Percentiles rank a stretch among this genome's conserved stretches.
Evolutionary conservation across 768 basidiomycete genomes (phyloP).

Genomic region (Dacryopinax primogenitus): DNA sequence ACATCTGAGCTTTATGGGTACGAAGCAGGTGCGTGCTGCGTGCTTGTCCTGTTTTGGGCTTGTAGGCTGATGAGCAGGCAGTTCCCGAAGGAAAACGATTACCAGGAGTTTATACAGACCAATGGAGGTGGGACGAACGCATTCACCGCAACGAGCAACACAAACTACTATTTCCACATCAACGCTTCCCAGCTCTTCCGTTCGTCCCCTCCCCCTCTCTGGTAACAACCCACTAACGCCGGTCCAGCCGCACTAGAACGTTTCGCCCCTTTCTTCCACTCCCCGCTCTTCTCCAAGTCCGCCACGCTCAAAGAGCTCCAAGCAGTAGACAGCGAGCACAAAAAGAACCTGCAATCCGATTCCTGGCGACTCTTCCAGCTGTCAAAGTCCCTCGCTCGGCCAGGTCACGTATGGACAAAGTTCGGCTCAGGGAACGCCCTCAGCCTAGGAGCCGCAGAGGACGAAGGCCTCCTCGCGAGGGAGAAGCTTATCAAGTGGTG

Average conservation of each 20-base stretch:
- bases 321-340: conserved; percentile 93
- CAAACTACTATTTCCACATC: conserved; percentile 75
- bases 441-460: conserved; percentile 26
- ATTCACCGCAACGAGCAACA: conserved; percentile 81
- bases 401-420: conserved; percentile 76
- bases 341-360: conserved; percentile 86
- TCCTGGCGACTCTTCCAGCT: conserved; percentile 92
- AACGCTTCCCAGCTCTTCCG: conserved; percentile 43
- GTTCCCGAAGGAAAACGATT: conserved; percentile 89
- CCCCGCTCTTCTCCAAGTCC: conserved; percentile 75
- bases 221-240: conserved; percentile 5
- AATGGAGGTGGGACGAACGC: conserved; percentile 75
- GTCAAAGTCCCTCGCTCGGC: conserved; percentile 70
- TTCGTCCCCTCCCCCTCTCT: conserved; percentile 39
- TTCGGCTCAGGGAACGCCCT: conserved; percentile 71
- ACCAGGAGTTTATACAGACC: conserved; percentile 43
- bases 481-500: conserved; percentile 30
- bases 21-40: conserved; percentile 40
- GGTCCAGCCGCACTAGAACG: conserved; percentile 20
- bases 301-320: conserved; percentile 84
- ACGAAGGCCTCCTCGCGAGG: conserved; percentile 17
- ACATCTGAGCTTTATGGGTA: conserved; percentile 78
- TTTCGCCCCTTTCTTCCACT: conserved; percentile 65
- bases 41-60: not conserved
- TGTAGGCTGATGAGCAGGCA: conserved; percentile 38